Evolutionary conservation across 106 monocot genomes (phyloP).

Genomic region (Allium sativum): DNA sequence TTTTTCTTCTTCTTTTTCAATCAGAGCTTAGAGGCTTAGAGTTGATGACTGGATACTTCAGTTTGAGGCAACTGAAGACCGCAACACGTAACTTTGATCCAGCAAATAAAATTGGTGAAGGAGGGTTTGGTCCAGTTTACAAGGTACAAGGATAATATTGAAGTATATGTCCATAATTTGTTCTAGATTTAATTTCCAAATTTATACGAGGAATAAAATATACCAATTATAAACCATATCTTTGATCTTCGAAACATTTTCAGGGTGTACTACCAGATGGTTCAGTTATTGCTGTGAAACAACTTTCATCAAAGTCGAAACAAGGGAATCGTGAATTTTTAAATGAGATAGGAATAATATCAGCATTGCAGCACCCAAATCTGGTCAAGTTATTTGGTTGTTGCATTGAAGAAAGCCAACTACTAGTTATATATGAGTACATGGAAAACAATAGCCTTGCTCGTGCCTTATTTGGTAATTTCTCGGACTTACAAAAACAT

Average conservation of each 20-base stretch:
- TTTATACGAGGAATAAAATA: not conserved
- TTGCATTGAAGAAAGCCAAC: slow-evolving; percentile 33
- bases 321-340: slow-evolving; percentile 36
- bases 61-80: slow-evolving; percentile 21
- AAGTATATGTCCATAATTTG: not conserved
- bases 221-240: not conserved
- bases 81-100: slow-evolving; percentile 30
- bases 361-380: slow-evolving; percentile 35
- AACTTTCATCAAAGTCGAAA: slow-evolving; percentile 25
- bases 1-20: not conserved
- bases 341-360: slow-evolving; percentile 40
- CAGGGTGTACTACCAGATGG: slow-evolving; percentile 26
- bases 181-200: not conserved
- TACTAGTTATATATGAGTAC: slow-evolving; percentile 33
- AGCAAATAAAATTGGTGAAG: slow-evolving; percentile 36
- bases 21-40: slow-evolving; percentile 17
- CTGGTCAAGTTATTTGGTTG: slow-evolving; percentile 34
- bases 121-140: slow-evolving; percentile 39
- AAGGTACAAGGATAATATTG: slow-evolving; percentile 4
- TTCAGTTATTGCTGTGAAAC: slow-evolving; percentile 22
- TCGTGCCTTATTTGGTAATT: slow-evolving; percentile 29
- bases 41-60: slow-evolving; percentile 19
- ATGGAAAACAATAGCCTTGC: slow-evolving; percentile 39
- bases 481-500: not conserved
- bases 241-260: not conserved